These are phyloP conservation scores for Starmerella khaoyaiensis DNA, from an alignment of 805 yeast species.

Conservation along the genomic window DNA sequence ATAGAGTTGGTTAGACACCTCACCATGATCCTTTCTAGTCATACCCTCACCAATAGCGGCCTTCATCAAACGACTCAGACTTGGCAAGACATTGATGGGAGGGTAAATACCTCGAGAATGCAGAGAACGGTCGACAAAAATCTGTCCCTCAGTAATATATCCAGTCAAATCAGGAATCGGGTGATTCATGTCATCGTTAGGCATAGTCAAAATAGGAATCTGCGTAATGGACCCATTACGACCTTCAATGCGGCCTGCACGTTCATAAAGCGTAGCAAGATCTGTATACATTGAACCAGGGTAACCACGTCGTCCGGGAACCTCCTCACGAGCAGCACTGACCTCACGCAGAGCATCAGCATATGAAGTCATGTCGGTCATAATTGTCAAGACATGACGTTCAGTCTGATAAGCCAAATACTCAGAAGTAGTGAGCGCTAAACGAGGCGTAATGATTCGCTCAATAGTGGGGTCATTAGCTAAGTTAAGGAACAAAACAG, in stretches of 20 bases:
- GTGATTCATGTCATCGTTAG: slow-evolving; percentile 98
- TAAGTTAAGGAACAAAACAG: slow-evolving; percentile 87
- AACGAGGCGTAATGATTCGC: slow-evolving; percentile 97
- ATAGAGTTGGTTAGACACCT: slow-evolving; percentile 95
- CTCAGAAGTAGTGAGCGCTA: slow-evolving; percentile 97
- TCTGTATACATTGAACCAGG: slow-evolving; percentile 99
- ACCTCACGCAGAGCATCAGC: slow-evolving; percentile 99
- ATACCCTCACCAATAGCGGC: slow-evolving; percentile 99
- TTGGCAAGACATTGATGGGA: slow-evolving; percentile 96
- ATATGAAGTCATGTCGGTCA: slow-evolving; percentile 99
- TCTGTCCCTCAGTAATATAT: slow-evolving; percentile 98
- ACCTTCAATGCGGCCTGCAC: slow-evolving; percentile 99
- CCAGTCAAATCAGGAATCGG: slow-evolving; percentile 99
- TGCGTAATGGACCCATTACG: slow-evolving; percentile 99
- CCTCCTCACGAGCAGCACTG: slow-evolving; percentile 99
- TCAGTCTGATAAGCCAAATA: slow-evolving; percentile 98
- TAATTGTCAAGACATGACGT: slow-evolving; percentile 93
- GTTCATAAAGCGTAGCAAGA: slow-evolving; percentile 95
- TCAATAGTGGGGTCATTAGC: slow-evolving; percentile 99
- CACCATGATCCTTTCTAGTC: slow-evolving; percentile 99
- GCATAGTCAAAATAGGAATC: slow-evolving; percentile 98
- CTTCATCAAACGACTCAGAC: slow-evolving; percentile 95
- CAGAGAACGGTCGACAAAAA: slow-evolving; percentile 91
- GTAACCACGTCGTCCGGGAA: slow-evolving; percentile 99
- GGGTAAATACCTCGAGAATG: slow-evolving; percentile 96